Base-by-base conservation (phyloP, 1,284 basidiomycete genomes). In the Takashimella koratensis region DNA sequence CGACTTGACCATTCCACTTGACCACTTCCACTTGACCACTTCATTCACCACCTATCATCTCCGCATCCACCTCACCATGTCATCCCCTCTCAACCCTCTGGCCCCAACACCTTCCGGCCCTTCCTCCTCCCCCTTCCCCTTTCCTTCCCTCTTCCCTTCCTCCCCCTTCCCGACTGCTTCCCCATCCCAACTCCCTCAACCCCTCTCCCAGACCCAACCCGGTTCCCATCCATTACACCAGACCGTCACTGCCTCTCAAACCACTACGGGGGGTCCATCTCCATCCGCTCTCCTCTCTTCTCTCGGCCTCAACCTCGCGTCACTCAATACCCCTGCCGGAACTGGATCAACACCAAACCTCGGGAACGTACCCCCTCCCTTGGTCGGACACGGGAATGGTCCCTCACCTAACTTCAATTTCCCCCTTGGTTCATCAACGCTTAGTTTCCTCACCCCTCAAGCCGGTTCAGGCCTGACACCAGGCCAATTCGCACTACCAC, bases 71-170 rank as follows among this genome's bases (percentile, higher is more conserved):
- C 21, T 22, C 49, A 53, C 54, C 5, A 59, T 59, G 58, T 59
- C 58, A 4, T 59, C 58, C 20, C 58, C 58, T 11, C 53, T 59
- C 54, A 59, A 59, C 36, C 58, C 58, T 19, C 54, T 59, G 1
- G 52, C 49, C 3, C 43, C 51, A 3, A 47, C 45, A 2, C 45
- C 49, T 0, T 10, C 36, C 30, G 30, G 20, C 50, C 36, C 12
- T 11, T 11, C 11, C n/a, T 36, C 40, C 44, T 11, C 36, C 50
- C 25, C 22, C 21, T 3, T 26, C 36, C 44, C 24, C 3, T 40
- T 27, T 26, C 46, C 20, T 25, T 45, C 36, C 43, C 30, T 21
- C 22, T 30, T 39, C 43, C 24, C 16, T 39, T 39, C 26, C 20
- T 46, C 30, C 43, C 23, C 23, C 43, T 43, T 45, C 5, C 25